Evolutionary conservation across 1,284 basidiomycete species (phyloP), one percentile per base, ranked within the genome.

Genomic region (Singerocomus rubriflavus): DNA sequence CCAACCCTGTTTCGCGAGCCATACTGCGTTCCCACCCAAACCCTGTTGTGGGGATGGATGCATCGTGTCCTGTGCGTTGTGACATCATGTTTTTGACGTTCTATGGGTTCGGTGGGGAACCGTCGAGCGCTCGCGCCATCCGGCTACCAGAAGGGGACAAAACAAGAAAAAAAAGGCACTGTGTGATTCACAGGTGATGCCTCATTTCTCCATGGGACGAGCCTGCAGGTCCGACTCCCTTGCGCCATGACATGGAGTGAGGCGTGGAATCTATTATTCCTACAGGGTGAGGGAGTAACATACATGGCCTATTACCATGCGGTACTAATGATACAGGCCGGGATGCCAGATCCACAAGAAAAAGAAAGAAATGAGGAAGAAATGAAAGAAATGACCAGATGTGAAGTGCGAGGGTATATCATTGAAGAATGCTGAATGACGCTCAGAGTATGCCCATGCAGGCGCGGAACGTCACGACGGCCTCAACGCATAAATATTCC

Each of bases 311-410:
- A 55, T 30, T 42, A n/a, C 46, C 44, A 44, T 36, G 35, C 34
- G 37, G 13, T 35, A 44, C 54, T 68, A 61, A 35, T 45, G 53
- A 57, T 66, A 64, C 65, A 62, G 16, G 44, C 30, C 12, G 29
- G 60, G 64, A 68, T 68, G 11, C 62, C 62, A 43, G 62, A 65
- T 65, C 65, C 65, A 16, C 39, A 32, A 44, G 35, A 33, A 14
- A 14, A 17, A 14, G 29, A 39, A 16, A 37, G 21, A 21, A 39
- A 11, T 16, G 37, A 48, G 12, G 21, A 21, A 21, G 21, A 21
- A 21, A 21, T 21, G 21, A 21, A 21, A 21, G 21, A 21, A 38
- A 32, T 13, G 35, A 47, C 32, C 34, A 32, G 38, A 21, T 33
- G 50, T 54, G 50, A 50, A 39, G 50, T 66, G 46, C 43, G 38